Conservation (phyloP, 176 grass and related monocot species). For the Zea luxurians region DNA sequence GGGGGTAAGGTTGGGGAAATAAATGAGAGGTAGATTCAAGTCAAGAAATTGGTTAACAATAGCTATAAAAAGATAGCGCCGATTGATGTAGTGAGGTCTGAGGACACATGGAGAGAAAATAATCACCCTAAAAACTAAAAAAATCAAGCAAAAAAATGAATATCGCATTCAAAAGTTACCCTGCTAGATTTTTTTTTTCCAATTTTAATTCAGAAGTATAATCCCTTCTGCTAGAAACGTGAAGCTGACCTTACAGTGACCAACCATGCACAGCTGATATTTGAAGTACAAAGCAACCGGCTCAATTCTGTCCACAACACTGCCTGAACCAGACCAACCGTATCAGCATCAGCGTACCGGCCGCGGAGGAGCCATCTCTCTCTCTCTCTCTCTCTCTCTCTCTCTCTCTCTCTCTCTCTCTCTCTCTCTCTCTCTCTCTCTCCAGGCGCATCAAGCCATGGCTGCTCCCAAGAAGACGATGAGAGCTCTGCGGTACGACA, state of each 20-base stretch:
- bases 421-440: neutral
- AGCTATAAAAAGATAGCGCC: no score
- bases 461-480: conserved; percentile 55
- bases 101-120: no score
- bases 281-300: neutral
- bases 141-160: no score
- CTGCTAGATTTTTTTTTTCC: neutral
- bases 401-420: neutral
- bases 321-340: neutral
- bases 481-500: conserved; percentile 71
- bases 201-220: neutral
- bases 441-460: conserved; percentile 28
- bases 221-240: neutral
- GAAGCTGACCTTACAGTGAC: neutral
- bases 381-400: neutral
- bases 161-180: no score
- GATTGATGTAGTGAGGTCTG: no score
- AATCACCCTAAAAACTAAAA: no score
- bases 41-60: no score
- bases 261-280: neutral
- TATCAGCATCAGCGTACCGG: conserved; percentile 24
- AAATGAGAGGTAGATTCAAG: no score
- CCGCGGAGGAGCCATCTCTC: neutral
- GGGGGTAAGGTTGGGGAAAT: no score
- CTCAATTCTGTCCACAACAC: conserved; percentile 11